Percentiles rank a stretch among this genome's conserved stretches.
phyloP scores from a whole-genome alignment of 768 basidiomycete genomes.

The Hydnum rufescens region DNA sequence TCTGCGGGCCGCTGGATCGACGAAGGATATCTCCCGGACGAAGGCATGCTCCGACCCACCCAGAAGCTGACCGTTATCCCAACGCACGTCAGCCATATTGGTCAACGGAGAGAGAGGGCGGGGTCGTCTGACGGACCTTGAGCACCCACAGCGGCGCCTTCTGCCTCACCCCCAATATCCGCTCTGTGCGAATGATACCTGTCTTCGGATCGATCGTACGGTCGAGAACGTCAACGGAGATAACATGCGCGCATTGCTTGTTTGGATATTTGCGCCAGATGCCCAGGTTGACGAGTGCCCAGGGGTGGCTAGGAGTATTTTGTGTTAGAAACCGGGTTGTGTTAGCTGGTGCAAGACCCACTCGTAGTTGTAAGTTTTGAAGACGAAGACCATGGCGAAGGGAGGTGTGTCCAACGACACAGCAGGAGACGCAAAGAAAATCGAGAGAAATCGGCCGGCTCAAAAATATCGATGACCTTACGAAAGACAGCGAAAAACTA shows the following conservation, averaged over 20 bases:
- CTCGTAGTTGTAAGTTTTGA: conserved; percentile 70
- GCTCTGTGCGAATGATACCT: conserved; percentile 81
- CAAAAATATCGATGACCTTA: too few species aligned
- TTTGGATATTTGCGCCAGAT: conserved; percentile 97
- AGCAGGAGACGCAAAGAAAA: too few species aligned
- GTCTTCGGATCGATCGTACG: conserved; percentile 64
- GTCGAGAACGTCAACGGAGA: conserved; percentile 73
- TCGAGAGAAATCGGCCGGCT: too few species aligned
- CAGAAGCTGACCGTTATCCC: conserved; percentile 36
- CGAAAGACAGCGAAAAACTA: too few species aligned
- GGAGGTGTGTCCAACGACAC: too few species aligned
- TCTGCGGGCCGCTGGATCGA: conserved; percentile 63
- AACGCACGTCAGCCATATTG: conserved; percentile 2
- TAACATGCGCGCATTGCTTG: conserved; percentile 73
- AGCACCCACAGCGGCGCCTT: conserved; percentile 84
- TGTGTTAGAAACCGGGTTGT: conserved; percentile 1
- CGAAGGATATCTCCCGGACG: conserved; percentile 83
- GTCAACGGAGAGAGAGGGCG: conserved; percentile 3
- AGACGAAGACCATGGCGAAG: conserved; percentile 42
- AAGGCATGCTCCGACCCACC: conserved; percentile 89
- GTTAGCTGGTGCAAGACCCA: conserved; percentile 23
- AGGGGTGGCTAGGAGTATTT: conserved; percentile 44
- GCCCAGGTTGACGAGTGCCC: conserved; percentile 78
- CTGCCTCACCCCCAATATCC: conserved; percentile 80
- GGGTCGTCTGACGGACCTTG: conserved; percentile 35